phyloP scores from a whole-genome alignment of 345 rosid species.

The Rhodamnia rubescens region DNA sequence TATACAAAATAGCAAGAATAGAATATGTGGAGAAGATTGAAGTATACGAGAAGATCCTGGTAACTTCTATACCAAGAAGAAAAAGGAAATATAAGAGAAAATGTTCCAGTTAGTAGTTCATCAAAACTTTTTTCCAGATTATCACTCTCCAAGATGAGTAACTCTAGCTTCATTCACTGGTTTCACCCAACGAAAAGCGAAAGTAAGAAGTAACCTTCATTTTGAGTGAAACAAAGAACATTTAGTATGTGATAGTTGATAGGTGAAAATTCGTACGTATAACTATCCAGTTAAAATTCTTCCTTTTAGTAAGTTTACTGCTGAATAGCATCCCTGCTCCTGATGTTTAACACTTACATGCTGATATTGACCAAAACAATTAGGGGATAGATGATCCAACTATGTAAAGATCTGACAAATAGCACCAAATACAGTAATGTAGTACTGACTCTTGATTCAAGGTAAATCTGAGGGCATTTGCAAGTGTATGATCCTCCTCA shows the following conservation, averaged over 20 bases:
- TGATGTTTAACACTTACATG: background rate
- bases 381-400: background rate
- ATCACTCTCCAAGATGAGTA: background rate
- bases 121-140: background rate
- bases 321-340: background rate
- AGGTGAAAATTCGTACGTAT: background rate
- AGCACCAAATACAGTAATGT: background rate
- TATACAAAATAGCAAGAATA: background rate
- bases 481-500: conserved; percentile 84
- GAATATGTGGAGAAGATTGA: background rate
- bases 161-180: background rate
- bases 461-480: conserved; percentile 69
- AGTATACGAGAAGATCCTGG: background rate
- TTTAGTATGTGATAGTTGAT: background rate
- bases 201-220: background rate
- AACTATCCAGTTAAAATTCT: background rate
- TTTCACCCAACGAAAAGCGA: background rate
- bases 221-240: background rate
- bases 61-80: background rate
- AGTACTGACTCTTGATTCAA: conserved; percentile 83
- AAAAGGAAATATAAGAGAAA: background rate
- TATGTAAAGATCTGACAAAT: background rate
- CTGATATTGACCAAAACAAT: background rate
- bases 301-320: background rate
- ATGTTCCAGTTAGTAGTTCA: background rate